phyloP scores from a whole-genome alignment of 495 filamentous ascomycete genomes.

The Neurospora sp. region DNA sequence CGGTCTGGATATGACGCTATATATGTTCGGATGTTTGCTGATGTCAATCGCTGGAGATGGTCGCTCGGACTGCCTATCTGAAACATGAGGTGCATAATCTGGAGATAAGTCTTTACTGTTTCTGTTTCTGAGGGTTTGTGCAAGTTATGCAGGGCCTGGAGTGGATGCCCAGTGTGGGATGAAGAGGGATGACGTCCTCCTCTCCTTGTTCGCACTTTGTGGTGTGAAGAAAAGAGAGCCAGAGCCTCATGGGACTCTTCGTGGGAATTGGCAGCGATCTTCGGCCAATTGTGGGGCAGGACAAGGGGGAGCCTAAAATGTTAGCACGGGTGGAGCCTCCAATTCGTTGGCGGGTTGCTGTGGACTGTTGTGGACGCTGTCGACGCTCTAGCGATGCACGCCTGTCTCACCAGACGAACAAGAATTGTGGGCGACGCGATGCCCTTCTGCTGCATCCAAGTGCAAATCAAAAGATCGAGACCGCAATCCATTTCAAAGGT shows the following conservation, averaged over 20 bases:
- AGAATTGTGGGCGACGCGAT: neutral
- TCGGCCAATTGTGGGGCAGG: neutral
- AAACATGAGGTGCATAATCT: neutral
- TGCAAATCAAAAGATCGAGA: neutral
- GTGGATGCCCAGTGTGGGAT: neutral
- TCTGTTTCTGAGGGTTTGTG: neutral
- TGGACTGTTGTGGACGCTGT: neutral
- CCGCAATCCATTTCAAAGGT: neutral
- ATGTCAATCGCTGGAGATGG: neutral
- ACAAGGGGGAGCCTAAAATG: neutral
- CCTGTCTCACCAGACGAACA: neutral
- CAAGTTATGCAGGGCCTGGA: neutral
- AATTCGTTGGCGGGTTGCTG: neutral
- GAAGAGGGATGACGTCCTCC: neutral
- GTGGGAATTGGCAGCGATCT: neutral
- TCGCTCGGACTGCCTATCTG: neutral
- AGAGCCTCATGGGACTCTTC: neutral
- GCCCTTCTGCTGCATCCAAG: neutral
- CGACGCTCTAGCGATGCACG: neutral
- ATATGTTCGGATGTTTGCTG: neutral
- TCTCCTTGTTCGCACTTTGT: neutral
- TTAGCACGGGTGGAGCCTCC: neutral
- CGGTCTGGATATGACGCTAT: neutral
- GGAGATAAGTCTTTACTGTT: neutral
- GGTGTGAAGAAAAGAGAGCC: neutral